Evolutionary conservation across 2,329 filamentous ascomycete species (phyloP), one percentile per base, ranked within the genome.

Genomic region (Xylaria sp.): DNA sequence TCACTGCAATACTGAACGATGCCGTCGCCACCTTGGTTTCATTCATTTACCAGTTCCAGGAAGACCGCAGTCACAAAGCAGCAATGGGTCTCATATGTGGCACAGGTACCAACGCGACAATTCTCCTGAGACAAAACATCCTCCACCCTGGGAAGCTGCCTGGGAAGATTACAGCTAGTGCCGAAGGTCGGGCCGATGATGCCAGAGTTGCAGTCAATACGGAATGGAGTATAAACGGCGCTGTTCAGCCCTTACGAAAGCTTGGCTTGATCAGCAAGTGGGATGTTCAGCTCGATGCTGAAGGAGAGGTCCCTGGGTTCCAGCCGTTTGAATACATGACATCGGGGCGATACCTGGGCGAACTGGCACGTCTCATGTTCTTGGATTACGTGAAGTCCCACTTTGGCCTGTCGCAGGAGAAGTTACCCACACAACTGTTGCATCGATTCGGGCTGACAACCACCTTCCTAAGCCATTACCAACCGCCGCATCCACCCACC

Each of bases 321-420:
- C 91, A 94, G 67, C 90, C 91, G 0, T 84, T 94, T 19, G 91
- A 95, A 72, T 94, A 93, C 76, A 92, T 94, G 89, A 93, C 90
- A 0, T 86, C 90, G 2, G 90, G 90, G 2, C 82, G 90, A 40
- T 93, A 93, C 72, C 81, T 93, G 3, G 90, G 90, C 52, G 90
- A 93, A 75, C 83, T 93, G 10, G 88, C 89, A 23, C 86, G 90
- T 25, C 79, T 93, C 58, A 86, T 91, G 63, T 81, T 92, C 55
- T 75, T 88, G 40, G 88, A 91, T 70, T 88, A 90, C 69, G 75
- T 90, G 69, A 82, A 78, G 10, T 78, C 70, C 10, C 72, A 75
- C 4, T 69, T 81, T 6, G 72, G 74, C 1, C 67, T 85, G 13
- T 58, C 77, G 3, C 66, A 72, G 10, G 75, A 80, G 8, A 74